A percentile compares a stretch with the other conserved stretches of the same genome.
These are phyloP conservation scores for Rhizophagus clarus DNA, from an alignment of 192 early-diverging fungal species.

Conservation along the genomic window DNA sequence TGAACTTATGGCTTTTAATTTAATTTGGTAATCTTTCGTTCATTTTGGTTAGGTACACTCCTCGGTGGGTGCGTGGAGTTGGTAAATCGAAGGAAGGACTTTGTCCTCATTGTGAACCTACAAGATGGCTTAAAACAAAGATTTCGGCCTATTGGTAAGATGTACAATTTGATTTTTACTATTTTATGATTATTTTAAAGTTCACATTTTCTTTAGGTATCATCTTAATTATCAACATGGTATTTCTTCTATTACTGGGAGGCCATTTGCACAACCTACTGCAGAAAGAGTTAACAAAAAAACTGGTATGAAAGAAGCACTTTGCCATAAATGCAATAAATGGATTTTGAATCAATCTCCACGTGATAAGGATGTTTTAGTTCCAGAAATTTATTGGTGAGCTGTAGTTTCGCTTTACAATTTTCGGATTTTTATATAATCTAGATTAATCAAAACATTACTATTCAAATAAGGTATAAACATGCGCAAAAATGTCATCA, in stretches of 20 bases:
- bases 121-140: slow-evolving; percentile 30
- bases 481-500: slow-evolving; percentile 31
- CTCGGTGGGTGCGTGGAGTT: slow-evolving; percentile 33
- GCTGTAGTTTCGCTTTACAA: background rate
- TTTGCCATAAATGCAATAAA: slow-evolving; percentile 30
- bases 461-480: slow-evolving; percentile 27
- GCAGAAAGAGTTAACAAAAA: slow-evolving; percentile 29
- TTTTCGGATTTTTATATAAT: background rate
- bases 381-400: slow-evolving; percentile 33
- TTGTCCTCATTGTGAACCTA: slow-evolving; percentile 33
- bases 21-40: background rate
- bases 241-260: slow-evolving; percentile 29
- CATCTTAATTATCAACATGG: slow-evolving; percentile 35
- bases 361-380: slow-evolving; percentile 30
- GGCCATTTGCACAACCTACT: slow-evolving; percentile 20
- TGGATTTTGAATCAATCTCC: slow-evolving; percentile 33
- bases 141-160: slow-evolving; percentile 33
- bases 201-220: slow-evolving; percentile 3
- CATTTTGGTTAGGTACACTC: slow-evolving; percentile 28
- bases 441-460: background rate
- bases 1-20: background rate
- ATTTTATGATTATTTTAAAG: background rate
- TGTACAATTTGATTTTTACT: background rate
- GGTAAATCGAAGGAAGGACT: slow-evolving; percentile 33
- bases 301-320: slow-evolving; percentile 26